Evolutionary conservation across 768 basidiomycete species (phyloP).

Genomic region (Leccinum variicolor): DNA sequence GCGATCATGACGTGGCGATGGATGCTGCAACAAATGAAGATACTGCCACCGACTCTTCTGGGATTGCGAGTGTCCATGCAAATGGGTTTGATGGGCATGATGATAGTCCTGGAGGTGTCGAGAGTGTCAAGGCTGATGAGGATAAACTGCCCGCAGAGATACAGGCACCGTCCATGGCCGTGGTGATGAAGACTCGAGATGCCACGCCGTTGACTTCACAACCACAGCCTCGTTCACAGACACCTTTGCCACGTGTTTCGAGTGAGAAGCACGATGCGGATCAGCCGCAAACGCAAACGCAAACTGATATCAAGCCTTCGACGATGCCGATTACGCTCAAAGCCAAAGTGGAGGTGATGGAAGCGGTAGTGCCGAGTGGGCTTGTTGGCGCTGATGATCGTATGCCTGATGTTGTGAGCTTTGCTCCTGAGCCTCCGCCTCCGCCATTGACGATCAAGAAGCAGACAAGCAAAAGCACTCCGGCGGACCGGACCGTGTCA

Average conservation of each 20-base stretch:
- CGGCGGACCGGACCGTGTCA: background rate
- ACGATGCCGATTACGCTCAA: conserved; percentile 13
- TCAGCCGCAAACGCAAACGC: conserved; percentile 8
- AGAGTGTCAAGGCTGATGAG: background rate
- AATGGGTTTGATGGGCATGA: conserved; percentile 4
- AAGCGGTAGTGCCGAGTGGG: conserved; percentile 19
- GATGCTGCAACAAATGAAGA: conserved; percentile 2
- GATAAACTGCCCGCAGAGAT: background rate
- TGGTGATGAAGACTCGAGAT: background rate
- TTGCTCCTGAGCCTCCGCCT: conserved; percentile 31
- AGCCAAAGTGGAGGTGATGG: conserved; percentile 27
- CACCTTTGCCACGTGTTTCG: background rate
- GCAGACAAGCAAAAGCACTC: conserved; percentile 15
- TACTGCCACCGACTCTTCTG: background rate
- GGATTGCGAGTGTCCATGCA: background rate
- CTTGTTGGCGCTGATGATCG: conserved; percentile 15
- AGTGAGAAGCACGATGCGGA: conserved; percentile 2
- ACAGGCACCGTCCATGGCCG: background rate
- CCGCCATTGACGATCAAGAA: conserved; percentile 27
- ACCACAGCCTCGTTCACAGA: background rate
- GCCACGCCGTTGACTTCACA: background rate
- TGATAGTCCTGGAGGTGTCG: background rate
- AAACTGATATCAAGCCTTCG: conserved; percentile 2
- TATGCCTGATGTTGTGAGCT: conserved; percentile 22
- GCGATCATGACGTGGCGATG: conserved; percentile 12